Percentiles rank a stretch among this genome's conserved stretches.
phyloP scores from a whole-genome alignment of 768 basidiomycete genomes.

The Amanita pseudoporphyria region DNA sequence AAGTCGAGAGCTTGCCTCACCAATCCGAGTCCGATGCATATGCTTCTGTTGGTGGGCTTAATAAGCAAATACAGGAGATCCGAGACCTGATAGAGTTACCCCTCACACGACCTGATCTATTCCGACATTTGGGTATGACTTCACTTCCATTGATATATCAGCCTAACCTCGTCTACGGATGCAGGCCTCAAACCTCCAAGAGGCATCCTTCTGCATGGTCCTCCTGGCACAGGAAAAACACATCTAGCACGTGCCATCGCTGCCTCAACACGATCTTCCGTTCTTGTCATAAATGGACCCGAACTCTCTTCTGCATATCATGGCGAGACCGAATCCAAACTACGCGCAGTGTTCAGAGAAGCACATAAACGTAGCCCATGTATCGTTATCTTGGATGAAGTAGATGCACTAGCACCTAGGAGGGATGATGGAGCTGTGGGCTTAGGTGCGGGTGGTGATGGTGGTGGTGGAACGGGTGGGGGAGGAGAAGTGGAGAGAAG shows the following conservation, averaged over 20 bases:
- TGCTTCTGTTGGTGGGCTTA: constrained; percentile 76
- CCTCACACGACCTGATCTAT: constrained; percentile 72
- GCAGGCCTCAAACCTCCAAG: constrained; percentile 89
- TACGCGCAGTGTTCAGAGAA: constrained; percentile 84
- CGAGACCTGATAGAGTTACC: constrained; percentile 82
- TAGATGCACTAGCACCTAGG: constrained; percentile 88
- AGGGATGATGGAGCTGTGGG: constrained; percentile 66
- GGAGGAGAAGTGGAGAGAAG: constrained; percentile 88
- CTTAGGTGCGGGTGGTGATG: constrained; percentile 8
- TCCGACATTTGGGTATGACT: constrained; percentile 59
- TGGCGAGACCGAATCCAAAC: constrained; percentile 88
- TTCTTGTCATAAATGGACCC: constrained; percentile 93
- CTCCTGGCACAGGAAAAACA: constrained; percentile 97
- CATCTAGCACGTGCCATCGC: constrained; percentile 94
- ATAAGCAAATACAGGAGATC: constrained; percentile 81
- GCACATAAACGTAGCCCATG: constrained; percentile 79
- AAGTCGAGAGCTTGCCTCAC: constrained; percentile 38
- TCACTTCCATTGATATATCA: constrained; percentile 9
- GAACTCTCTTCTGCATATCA: constrained; percentile 94
- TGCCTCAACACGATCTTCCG: constrained; percentile 72
- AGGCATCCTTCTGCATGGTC: constrained; percentile 90
- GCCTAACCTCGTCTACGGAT: constrained; percentile 3
- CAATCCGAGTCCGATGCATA: constrained; percentile 50
- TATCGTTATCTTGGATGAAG: constrained; percentile 91
- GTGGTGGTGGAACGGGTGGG: constrained; percentile 66